Evolutionary conservation across 306 rosid species (phyloP).

Genomic region (Cyamopsis tetragonoloba): DNA sequence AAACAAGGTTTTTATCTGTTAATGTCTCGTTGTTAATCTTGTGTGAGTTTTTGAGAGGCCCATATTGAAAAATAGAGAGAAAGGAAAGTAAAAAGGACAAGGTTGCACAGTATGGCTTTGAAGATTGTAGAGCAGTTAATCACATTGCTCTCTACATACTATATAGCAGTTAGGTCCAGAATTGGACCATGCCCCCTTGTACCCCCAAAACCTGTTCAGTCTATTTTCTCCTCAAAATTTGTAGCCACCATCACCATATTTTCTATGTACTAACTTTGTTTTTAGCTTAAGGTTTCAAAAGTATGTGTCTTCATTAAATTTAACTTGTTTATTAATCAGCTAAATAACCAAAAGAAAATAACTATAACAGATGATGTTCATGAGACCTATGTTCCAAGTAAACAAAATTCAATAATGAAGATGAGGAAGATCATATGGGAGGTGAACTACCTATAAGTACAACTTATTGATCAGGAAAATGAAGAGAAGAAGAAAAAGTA

Average conservation of each 20-base stretch:
- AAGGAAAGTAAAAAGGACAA: slow-evolving; percentile 27
- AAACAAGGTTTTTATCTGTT: slow-evolving; percentile 39
- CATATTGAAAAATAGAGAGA: too few relatives aligned
- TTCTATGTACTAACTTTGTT: neutral
- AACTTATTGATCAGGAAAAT: slow-evolving; percentile 10
- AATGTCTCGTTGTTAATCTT: slow-evolving; percentile 29
- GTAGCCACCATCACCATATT: neutral
- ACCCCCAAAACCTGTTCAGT: neutral
- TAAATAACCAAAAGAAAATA: too few relatives aligned
- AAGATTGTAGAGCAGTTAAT: slow-evolving; percentile 15
- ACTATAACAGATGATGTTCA: too few relatives aligned
- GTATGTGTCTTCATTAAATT: too few relatives aligned
- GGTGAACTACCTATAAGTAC: neutral
- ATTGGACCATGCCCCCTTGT: slow-evolving; percentile 24
- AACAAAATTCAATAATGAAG: slow-evolving; percentile 13
- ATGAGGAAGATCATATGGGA: neutral
- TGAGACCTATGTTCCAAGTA: too few relatives aligned
- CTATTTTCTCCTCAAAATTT: slow-evolving; percentile 19
- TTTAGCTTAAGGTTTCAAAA: neutral
- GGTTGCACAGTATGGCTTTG: neutral
- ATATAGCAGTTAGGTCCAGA: neutral
- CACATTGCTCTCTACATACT: too few relatives aligned
- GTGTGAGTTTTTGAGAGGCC: slow-evolving; percentile 26
- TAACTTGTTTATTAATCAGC: too few relatives aligned
- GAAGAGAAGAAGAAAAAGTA: slow-evolving; percentile 9